phyloP scores from a whole-genome alignment of 2,329 filamentous ascomycete species.

The Septoria linicola region DNA sequence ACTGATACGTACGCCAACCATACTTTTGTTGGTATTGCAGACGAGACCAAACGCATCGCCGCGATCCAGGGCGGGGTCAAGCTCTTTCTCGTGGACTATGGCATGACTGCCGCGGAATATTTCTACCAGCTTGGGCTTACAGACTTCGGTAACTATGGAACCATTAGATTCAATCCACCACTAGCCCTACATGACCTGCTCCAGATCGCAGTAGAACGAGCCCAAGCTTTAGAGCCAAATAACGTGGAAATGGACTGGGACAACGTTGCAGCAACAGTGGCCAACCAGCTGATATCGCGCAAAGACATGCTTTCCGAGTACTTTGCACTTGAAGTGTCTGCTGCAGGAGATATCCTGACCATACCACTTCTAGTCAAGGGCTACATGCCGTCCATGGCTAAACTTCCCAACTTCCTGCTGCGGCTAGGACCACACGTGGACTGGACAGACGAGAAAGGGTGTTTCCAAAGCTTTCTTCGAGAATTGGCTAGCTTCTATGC shows the following conservation, averaged over 20 bases:
- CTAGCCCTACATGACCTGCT: constrained; percentile 71
- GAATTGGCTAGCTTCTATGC: constrained; percentile 90
- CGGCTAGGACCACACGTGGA: constrained; percentile 83
- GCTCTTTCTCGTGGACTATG: constrained; percentile 90
- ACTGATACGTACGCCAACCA: constrained; percentile 85
- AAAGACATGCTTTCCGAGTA: constrained; percentile 90
- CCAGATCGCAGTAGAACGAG: constrained; percentile 67
- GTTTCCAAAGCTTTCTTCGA: constrained; percentile 79
- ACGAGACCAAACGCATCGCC: constrained; percentile 80
- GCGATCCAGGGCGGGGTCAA: constrained; percentile 92
- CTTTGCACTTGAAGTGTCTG: constrained; percentile 80
- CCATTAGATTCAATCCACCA: constrained; percentile 74
- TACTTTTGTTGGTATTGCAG: constrained; percentile 91
- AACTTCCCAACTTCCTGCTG: constrained; percentile 84
- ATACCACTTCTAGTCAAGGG: constrained; percentile 86
- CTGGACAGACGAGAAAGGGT: constrained; percentile 80
- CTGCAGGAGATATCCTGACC: constrained; percentile 70
- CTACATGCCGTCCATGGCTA: constrained; percentile 80
- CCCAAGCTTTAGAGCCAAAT: constrained; percentile 45
- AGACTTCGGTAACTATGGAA: constrained; percentile 92
- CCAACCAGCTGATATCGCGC: constrained; percentile 67
- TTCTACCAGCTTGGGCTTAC: constrained; percentile 95
- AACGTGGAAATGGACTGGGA: constrained; percentile 63
- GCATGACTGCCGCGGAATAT: constrained; percentile 77
- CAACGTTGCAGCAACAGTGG: constrained; percentile 65